Evolutionary conservation across 164 flowering plant species (phyloP).

Genomic region (Aristolochia fimbriata): DNA sequence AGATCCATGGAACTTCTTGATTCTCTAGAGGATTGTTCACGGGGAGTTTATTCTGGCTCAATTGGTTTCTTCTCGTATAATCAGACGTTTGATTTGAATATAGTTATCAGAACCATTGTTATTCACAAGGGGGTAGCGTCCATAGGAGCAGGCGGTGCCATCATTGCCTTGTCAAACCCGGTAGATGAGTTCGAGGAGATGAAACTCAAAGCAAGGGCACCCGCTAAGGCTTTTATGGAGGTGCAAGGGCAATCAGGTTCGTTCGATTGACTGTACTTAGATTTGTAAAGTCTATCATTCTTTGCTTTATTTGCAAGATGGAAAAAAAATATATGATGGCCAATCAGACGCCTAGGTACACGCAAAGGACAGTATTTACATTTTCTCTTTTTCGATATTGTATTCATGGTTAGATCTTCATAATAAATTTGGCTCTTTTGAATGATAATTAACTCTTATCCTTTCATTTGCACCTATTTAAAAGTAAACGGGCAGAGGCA

Average conservation of each 20-base stretch:
- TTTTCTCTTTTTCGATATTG: no score
- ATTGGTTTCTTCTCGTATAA: slow-evolving; percentile 85
- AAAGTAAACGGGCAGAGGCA: no score
- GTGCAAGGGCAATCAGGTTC: slow-evolving; percentile 16
- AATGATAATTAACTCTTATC: no score
- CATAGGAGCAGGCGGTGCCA: slow-evolving; percentile 94
- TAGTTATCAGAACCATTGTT: slow-evolving; percentile 84
- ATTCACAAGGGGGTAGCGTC: slow-evolving; percentile 81
- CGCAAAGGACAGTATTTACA: no score
- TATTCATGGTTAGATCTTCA: no score
- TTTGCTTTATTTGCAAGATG: no score
- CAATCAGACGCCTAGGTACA: no score
- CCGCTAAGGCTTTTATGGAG: slow-evolving; percentile 48
- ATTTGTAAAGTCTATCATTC: no score
- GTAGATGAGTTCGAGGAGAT: slow-evolving; percentile 83
- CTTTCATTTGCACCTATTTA: no score
- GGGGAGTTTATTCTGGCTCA: slow-evolving; percentile 92
- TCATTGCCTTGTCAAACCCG: slow-evolving; percentile 77
- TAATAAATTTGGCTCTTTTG: no score
- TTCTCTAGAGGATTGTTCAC: slow-evolving; percentile 63
- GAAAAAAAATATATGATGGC: no score
- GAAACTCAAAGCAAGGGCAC: slow-evolving; percentile 73
- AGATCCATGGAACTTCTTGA: slow-evolving; percentile 93
- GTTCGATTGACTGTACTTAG: no score
- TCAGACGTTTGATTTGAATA: slow-evolving; percentile 82